These are phyloP conservation scores for Zizania latifolia DNA, from an alignment of 176 grass and related monocot species.

Conservation along the genomic window DNA sequence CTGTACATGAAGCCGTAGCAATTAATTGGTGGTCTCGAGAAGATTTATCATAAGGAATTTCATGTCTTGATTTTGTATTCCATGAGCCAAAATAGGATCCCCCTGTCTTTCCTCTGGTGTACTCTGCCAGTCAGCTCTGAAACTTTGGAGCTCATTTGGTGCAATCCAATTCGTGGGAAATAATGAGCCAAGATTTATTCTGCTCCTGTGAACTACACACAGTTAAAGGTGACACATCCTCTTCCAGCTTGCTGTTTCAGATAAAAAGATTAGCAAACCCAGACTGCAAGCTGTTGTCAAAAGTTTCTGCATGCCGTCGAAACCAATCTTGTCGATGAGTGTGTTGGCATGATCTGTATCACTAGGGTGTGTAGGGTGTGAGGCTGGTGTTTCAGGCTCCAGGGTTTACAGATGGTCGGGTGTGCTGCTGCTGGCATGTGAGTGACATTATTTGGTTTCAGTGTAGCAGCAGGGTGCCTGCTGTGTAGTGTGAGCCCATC, in stretches of 20 bases:
- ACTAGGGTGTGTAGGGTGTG: too few relatives aligned
- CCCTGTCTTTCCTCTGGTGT: not conserved
- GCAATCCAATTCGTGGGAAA: not conserved
- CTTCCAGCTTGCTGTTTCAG: not conserved
- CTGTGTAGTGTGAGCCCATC: not conserved
- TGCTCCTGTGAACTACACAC: not conserved
- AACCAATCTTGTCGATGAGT: not conserved
- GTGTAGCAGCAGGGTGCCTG: not conserved
- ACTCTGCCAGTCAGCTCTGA: not conserved
- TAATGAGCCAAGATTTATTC: not conserved
- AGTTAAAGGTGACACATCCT: too few relatives aligned
- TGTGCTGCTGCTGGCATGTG: constrained; percentile 9
- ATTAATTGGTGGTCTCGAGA: constrained; percentile 21
- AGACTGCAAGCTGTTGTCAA: not conserved
- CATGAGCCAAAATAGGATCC: too few relatives aligned
- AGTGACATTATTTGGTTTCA: not conserved
- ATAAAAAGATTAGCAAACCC: not conserved
- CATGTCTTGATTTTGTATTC: not conserved
- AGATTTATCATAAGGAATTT: constrained; percentile 14
- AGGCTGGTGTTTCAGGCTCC: not conserved
- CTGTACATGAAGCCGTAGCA: constrained; percentile 55
- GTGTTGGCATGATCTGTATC: not conserved
- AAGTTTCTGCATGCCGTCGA: not conserved
- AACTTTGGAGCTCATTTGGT: not conserved
- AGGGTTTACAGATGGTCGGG: not conserved